phyloP scores from a whole-genome alignment of 768 basidiomycete genomes.

The Chalciporus pseudorubinellus region DNA sequence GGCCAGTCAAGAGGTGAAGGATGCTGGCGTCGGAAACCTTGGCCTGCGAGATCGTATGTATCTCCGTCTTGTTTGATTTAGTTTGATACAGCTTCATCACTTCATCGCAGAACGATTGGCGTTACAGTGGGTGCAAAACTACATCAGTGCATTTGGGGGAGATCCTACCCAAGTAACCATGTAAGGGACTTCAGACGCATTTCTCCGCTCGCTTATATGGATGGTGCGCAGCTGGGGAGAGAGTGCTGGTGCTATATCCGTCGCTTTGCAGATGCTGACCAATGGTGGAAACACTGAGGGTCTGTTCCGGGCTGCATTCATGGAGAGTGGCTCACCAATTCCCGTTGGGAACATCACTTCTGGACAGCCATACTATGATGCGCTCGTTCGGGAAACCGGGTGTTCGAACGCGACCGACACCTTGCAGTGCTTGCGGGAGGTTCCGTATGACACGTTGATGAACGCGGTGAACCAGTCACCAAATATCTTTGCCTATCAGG shows the following conservation, averaged over 20 bases:
- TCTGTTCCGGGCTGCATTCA: slow-evolving; percentile 29
- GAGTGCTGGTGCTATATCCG: slow-evolving; percentile 39
- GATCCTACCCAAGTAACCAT: slow-evolving; percentile 44
- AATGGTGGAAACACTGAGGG: slow-evolving; percentile 23
- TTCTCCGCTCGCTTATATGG: not conserved
- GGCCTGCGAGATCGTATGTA: slow-evolving; percentile 46
- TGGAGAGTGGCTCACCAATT: slow-evolving; percentile 43
- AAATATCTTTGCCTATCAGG: slow-evolving; percentile 32
- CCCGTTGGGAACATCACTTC: slow-evolving; percentile 16
- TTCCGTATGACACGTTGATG: slow-evolving; percentile 30
- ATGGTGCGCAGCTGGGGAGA: slow-evolving; percentile 30
- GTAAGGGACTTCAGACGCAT: slow-evolving; percentile 3
- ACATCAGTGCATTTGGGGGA: slow-evolving; percentile 61
- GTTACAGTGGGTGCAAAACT: slow-evolving; percentile 54
- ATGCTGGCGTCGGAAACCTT: slow-evolving; percentile 43
- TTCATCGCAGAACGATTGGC: slow-evolving; percentile 34
- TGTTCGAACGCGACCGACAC: slow-evolving; percentile 30
- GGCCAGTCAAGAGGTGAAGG: slow-evolving; percentile 39
- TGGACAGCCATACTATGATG: slow-evolving; percentile 30
- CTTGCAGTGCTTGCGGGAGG: slow-evolving; percentile 34
- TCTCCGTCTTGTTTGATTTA: not conserved
- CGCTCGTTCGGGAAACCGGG: slow-evolving; percentile 27
- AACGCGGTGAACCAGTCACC: slow-evolving; percentile 35
- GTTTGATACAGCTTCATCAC: not conserved
- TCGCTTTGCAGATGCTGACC: slow-evolving; percentile 30